Conservation (phyloP, 176 grass and related monocot genomes). For the Luzula sylvatica region DNA sequence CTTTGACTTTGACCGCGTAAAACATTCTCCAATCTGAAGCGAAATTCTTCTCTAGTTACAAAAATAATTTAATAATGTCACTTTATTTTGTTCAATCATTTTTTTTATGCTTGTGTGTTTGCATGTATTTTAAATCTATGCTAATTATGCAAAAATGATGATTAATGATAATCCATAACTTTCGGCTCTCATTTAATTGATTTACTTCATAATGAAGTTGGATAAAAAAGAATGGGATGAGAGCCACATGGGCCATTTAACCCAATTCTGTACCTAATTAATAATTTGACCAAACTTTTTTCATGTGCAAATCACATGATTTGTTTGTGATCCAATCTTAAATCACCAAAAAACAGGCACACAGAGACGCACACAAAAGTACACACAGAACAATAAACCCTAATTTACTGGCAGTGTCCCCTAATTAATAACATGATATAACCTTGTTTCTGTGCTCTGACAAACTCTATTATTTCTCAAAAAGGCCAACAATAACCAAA, state of each 20-base stretch:
- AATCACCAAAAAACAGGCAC: not conserved
- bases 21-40: constrained; percentile 87
- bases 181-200: not conserved
- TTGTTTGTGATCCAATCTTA: constrained; percentile 21
- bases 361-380: not conserved
- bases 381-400: constrained; percentile 2
- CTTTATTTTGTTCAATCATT: not conserved
- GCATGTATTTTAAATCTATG: no score
- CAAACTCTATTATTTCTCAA: constrained; percentile 13
- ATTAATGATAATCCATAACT: constrained; percentile 3
- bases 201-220: no score
- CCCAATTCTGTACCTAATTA: constrained; percentile 20
- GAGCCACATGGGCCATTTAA: constrained; percentile 15
- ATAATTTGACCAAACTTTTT: constrained; percentile 16
- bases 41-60: constrained; percentile 80
- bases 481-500: constrained; percentile 15
- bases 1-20: constrained; percentile 53
- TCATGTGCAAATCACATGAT: constrained; percentile 21
- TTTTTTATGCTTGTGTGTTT: no score
- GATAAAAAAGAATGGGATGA: not conserved
- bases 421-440: constrained; percentile 14
- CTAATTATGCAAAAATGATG: no score
- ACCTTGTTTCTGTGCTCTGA: constrained; percentile 4
- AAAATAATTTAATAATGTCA: constrained; percentile 16
- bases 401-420: constrained; percentile 10